Evolutionary conservation across 805 yeast genomes (phyloP).

Genomic region (Pichia cabralensis): DNA sequence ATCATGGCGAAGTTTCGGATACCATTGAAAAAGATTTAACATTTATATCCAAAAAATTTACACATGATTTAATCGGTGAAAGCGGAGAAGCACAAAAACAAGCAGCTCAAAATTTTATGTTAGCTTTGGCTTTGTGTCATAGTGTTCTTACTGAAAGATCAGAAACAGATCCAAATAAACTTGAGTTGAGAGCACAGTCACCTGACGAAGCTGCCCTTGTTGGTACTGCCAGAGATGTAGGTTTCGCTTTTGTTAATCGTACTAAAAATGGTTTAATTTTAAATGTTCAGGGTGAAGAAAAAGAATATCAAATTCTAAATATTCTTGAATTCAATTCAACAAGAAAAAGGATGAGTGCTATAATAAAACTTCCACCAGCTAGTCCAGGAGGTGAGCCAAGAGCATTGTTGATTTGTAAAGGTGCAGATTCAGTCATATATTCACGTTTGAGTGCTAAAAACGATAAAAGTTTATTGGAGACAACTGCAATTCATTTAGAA

Average conservation of each 20-base stretch:
- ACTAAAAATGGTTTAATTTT: slow-evolving; percentile 61
- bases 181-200: slow-evolving; percentile 63
- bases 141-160: slow-evolving; percentile 65
- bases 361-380: slow-evolving; percentile 53
- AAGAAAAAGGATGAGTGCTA: slow-evolving; percentile 81
- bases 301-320: slow-evolving; percentile 64
- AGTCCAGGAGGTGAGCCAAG: slow-evolving; percentile 38
- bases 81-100: slow-evolving; percentile 43
- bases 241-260: slow-evolving; percentile 54
- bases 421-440: slow-evolving; percentile 76
- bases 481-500: slow-evolving; percentile 66
- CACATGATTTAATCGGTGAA: slow-evolving; percentile 47
- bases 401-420: slow-evolving; percentile 67
- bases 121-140: slow-evolving; percentile 69
- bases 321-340: slow-evolving; percentile 74
- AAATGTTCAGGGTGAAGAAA: slow-evolving; percentile 58
- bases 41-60: slow-evolving; percentile 58
- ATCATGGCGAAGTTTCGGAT: slow-evolving; percentile 21
- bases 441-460: slow-evolving; percentile 45
- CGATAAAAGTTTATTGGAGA: slow-evolving; percentile 35
- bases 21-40: slow-evolving; percentile 50
- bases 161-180: slow-evolving; percentile 45
- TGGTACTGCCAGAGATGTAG: slow-evolving; percentile 70
- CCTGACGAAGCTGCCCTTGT: slow-evolving; percentile 87
- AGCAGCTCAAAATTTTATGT: slow-evolving; percentile 64